These are phyloP conservation scores for Silene conica DNA, from an alignment of 148 eudicot genomes.

Conservation along the genomic window DNA sequence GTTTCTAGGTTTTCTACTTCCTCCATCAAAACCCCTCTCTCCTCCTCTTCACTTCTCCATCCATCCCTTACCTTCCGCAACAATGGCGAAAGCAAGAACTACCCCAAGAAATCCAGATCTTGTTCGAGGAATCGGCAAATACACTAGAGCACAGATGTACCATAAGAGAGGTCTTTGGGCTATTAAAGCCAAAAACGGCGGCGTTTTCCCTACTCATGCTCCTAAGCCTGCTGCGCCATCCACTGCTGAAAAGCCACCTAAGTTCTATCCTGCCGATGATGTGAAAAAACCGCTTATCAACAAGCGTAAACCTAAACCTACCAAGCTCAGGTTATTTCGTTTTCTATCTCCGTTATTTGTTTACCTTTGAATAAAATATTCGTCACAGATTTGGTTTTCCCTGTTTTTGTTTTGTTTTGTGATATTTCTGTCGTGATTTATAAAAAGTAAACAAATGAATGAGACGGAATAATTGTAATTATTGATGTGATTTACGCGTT, in stretches of 20 bases:
- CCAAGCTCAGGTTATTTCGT: constrained; percentile 64
- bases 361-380: too few relatives aligned
- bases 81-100: constrained; percentile 7
- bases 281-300: constrained; percentile 71
- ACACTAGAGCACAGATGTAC: constrained; percentile 63
- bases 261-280: constrained; percentile 85
- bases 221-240: constrained; percentile 29
- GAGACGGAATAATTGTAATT: too few relatives aligned
- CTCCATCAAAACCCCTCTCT: too few relatives aligned
- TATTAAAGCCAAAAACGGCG: constrained; percentile 85
- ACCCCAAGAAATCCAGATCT: constrained; percentile 65
- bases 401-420: too few relatives aligned
- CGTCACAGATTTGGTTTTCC: too few relatives aligned
- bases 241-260: constrained; percentile 38
- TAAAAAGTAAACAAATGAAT: too few relatives aligned
- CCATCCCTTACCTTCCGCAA: too few relatives aligned
- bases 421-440: too few relatives aligned
- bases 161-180: constrained; percentile 94
- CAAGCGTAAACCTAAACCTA: constrained; percentile 62
- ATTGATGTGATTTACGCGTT: too few relatives aligned
- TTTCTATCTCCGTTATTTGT: too few relatives aligned
- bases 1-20: too few relatives aligned
- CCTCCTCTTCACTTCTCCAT: too few relatives aligned
- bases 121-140: constrained; percentile 59
- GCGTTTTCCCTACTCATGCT: constrained; percentile 62